A percentile compares a stretch with the other conserved stretches of the same genome.
Conservation (phyloP, 495 filamentous ascomycete species). For the Amorphotheca resinae region DNA sequence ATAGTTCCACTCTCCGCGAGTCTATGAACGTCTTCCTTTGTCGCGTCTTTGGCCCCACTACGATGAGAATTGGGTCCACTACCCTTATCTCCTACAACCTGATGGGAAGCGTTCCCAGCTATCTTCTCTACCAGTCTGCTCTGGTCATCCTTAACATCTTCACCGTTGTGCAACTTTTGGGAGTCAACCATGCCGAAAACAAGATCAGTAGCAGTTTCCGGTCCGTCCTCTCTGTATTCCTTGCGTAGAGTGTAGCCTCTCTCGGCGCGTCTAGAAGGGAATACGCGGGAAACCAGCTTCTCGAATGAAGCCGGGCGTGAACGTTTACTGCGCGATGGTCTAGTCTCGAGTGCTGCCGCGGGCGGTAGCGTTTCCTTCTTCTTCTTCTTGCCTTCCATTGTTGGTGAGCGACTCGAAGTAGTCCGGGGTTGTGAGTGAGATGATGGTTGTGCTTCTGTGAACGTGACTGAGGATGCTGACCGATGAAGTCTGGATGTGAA, state of each 20-base stretch:
- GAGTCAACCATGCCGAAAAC: background rate
- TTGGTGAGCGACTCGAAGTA: background rate
- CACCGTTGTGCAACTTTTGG: background rate
- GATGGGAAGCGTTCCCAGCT: too few relatives aligned
- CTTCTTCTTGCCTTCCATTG: background rate
- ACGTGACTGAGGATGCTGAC: background rate
- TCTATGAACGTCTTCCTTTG: too few relatives aligned
- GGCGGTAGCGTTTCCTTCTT: background rate
- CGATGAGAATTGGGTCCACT: too few relatives aligned
- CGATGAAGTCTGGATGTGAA: background rate
- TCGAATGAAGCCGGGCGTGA: conserved; percentile 23
- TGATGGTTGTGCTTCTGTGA: conserved; percentile 6
- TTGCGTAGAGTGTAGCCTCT: conserved; percentile 27
- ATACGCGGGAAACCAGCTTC: conserved; percentile 24
- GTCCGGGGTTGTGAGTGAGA: conserved; percentile 2
- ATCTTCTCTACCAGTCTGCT: too few relatives aligned
- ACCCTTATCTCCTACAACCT: too few relatives aligned
- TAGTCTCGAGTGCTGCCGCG: background rate
- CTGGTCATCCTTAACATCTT: background rate
- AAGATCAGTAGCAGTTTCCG: conserved; percentile 3
- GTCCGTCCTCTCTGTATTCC: conserved; percentile 14
- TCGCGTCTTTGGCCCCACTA: too few relatives aligned
- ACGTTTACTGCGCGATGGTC: conserved; percentile 3
- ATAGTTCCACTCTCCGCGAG: too few relatives aligned
- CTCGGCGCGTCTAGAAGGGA: conserved; percentile 32